These are phyloP conservation scores for Aspergillus sp. DNA, from an alignment of 2,329 filamentous ascomycete genomes.

Conservation along the genomic window DNA sequence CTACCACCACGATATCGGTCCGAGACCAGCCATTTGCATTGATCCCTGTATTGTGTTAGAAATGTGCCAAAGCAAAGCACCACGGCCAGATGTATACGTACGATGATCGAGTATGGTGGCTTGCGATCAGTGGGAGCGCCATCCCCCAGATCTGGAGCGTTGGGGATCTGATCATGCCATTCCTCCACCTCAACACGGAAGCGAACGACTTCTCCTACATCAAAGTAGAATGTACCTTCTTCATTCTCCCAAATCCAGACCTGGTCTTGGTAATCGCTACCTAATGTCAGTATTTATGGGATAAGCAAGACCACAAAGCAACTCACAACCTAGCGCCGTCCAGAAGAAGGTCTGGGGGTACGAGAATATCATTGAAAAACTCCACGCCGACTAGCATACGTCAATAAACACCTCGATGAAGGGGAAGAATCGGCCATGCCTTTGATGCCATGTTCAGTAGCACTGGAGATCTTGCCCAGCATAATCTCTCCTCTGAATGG, in stretches of 20 bases:
- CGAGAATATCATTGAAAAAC: slow-evolving; percentile 92
- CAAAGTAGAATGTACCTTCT: slow-evolving; percentile 79
- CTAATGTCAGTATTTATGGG: slow-evolving; percentile 27
- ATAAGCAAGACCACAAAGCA: not conserved
- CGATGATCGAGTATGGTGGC: slow-evolving; percentile 57
- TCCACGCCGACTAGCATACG: slow-evolving; percentile 71
- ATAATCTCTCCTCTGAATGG: slow-evolving; percentile 96
- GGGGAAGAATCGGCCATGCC: slow-evolving; percentile 48
- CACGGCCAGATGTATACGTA: slow-evolving; percentile 26
- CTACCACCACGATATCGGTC: slow-evolving; percentile 53
- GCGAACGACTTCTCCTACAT: slow-evolving; percentile 85
- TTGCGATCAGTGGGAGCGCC: slow-evolving; percentile 61
- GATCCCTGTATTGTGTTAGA: slow-evolving; percentile 42
- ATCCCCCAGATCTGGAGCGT: slow-evolving; percentile 68
- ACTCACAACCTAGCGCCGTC: slow-evolving; percentile 75
- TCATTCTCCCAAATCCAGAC: slow-evolving; percentile 84
- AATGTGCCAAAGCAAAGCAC: not conserved
- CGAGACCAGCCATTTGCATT: slow-evolving; percentile 52
- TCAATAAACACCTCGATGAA: not conserved
- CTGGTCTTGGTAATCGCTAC: slow-evolving; percentile 72
- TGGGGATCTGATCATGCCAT: slow-evolving; percentile 86
- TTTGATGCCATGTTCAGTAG: slow-evolving; percentile 72
- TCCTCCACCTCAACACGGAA: slow-evolving; percentile 85
- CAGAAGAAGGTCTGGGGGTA: slow-evolving; percentile 74
- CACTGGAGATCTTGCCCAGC: slow-evolving; percentile 78